Percentiles rank a stretch among this genome's conserved stretches.
Conservation (phyloP, 2,329 filamentous ascomycete genomes). For the Microsporum canis region DNA sequence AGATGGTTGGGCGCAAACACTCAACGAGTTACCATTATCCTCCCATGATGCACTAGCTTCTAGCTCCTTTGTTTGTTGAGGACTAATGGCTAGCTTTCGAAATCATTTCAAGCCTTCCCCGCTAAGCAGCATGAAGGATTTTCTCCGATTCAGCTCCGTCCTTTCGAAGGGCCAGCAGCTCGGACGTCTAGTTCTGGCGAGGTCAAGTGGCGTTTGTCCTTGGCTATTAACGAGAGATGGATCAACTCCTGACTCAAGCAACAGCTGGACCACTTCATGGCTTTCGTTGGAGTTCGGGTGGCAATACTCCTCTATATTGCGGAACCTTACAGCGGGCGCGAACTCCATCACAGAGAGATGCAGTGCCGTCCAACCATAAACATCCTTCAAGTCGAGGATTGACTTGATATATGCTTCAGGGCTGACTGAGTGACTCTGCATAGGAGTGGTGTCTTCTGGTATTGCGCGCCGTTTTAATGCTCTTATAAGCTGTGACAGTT, state of each 20-base stretch:
- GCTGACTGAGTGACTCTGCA: neutral
- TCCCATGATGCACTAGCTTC: no score
- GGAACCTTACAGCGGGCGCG: no score
- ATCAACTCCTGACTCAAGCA: neutral
- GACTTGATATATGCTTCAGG: neutral
- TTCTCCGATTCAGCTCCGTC: neutral
- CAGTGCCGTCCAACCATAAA: neutral
- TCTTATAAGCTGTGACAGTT: neutral
- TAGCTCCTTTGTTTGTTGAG: no score
- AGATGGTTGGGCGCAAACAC: no score
- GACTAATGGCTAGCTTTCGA: no score
- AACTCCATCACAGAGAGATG: neutral
- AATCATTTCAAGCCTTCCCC: no score
- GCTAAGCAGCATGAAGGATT: neutral
- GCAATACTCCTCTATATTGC: no score
- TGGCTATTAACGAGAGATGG: neutral
- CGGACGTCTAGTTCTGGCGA: neutral
- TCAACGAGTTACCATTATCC: no score
- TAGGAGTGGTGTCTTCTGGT: no score
- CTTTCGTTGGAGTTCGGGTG: neutral
- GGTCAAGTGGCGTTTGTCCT: conserved; percentile 1
- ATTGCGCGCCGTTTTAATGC: neutral
- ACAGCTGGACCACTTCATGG: neutral
- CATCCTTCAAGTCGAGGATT: neutral
- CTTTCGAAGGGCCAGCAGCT: neutral